Percentiles rank a stretch among this genome's conserved stretches.
Evolutionary conservation across 768 basidiomycete genomes (phyloP).

Genomic region (Nevesoporus exiguus): DNA sequence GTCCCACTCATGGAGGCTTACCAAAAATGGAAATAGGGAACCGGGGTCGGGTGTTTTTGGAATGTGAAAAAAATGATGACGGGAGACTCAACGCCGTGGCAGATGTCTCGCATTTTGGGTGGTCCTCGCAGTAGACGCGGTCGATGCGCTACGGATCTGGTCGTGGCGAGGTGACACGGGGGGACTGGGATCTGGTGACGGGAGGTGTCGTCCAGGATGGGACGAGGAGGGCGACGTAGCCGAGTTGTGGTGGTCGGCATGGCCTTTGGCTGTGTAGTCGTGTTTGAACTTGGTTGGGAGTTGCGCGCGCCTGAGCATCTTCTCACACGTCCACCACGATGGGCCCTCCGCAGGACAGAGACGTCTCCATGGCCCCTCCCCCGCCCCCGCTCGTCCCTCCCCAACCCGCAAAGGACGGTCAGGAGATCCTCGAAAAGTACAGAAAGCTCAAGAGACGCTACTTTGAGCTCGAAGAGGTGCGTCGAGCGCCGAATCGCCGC

Average conservation of each 20-base stretch:
- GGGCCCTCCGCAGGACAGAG: constrained; percentile 44
- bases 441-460: constrained; percentile 61
- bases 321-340: constrained; percentile 35
- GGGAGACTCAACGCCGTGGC: constrained; percentile 23
- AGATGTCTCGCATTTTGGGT: constrained; percentile 3
- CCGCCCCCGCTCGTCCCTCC: constrained; percentile 35
- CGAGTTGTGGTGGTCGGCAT: constrained; percentile 9
- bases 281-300: constrained; percentile 36
- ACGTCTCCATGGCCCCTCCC: constrained; percentile 51
- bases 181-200: no score
- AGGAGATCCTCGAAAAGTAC: constrained; percentile 60
- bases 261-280: constrained; percentile 28
- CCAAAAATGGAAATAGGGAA: constrained; percentile 25
- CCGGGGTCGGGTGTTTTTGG: constrained; percentile 20
- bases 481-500: constrained; percentile 18
- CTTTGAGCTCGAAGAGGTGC: constrained; percentile 68
- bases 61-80: constrained; percentile 20
- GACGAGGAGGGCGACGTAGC: not conserved
- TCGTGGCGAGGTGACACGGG: no score
- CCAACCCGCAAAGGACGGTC: constrained; percentile 35
- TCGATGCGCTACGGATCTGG: no score
- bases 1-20: constrained; percentile 4
- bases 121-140: not conserved
- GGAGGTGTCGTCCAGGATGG: not conserved
- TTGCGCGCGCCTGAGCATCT: constrained; percentile 27